Evolutionary conservation across 2,329 filamentous ascomycete genomes (phyloP).

Genomic region (Chrysosporium queenslandicum): DNA sequence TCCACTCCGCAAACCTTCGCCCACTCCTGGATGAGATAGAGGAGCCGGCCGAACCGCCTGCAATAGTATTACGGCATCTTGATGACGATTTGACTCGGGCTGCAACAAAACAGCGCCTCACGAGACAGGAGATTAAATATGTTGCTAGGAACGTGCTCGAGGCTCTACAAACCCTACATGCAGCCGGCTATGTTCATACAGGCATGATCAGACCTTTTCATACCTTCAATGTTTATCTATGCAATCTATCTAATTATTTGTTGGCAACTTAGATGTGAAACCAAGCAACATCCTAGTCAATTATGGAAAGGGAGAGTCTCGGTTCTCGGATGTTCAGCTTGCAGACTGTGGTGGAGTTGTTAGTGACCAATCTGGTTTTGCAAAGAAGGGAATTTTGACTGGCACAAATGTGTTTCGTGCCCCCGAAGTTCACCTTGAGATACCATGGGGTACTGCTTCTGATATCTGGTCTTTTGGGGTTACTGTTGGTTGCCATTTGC

Average conservation of each 20-base stretch:
- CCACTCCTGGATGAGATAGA: slow-evolving; percentile 18
- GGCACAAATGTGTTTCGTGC: slow-evolving; percentile 19
- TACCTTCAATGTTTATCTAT: neutral
- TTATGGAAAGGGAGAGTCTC: slow-evolving; percentile 10
- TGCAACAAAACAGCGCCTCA: slow-evolving; percentile 14
- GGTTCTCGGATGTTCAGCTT: slow-evolving; percentile 19
- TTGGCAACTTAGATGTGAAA: slow-evolving; percentile 19
- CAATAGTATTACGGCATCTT: slow-evolving; percentile 19
- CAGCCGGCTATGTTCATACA: slow-evolving; percentile 19
- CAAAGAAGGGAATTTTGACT: slow-evolving; percentile 13
- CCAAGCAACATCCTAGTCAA: slow-evolving; percentile 20
- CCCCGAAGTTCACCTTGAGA: slow-evolving; percentile 17
- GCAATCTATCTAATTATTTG: neutral
- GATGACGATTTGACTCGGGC: slow-evolving; percentile 17
- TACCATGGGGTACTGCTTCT: slow-evolving; percentile 17
- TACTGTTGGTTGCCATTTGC: slow-evolving; percentile 16
- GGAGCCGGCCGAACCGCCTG: slow-evolving; percentile 7
- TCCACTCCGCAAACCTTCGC: slow-evolving; percentile 15
- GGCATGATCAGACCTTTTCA: slow-evolving; percentile 8
- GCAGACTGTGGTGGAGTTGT: slow-evolving; percentile 18
- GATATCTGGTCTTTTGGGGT: slow-evolving; percentile 19
- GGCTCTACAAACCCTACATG: slow-evolving; percentile 16
- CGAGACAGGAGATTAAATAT: slow-evolving; percentile 16
- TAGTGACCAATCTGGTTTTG: slow-evolving; percentile 12
- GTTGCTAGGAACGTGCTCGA: slow-evolving; percentile 17